phyloP scores from a whole-genome alignment of 164 flowering plant species.

The Chimonanthus salicifolius region DNA sequence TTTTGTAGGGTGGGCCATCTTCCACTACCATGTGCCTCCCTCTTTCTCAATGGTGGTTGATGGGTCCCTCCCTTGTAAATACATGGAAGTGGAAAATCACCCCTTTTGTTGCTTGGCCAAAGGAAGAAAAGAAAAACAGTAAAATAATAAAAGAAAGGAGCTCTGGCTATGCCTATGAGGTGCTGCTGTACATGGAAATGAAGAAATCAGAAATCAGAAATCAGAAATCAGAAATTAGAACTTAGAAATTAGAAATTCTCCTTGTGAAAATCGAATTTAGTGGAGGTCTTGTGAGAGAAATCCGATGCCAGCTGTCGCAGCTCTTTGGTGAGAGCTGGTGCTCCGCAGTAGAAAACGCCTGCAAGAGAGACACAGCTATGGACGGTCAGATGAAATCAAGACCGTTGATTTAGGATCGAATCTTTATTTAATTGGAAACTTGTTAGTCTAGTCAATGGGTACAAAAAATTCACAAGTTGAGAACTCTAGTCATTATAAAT shows the following conservation, averaged over 20 bases:
- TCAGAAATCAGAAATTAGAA: too few relatives aligned
- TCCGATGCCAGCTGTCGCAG: slow-evolving; percentile 39
- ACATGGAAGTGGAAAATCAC: not conserved
- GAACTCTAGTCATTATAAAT: too few relatives aligned
- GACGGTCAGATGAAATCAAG: not conserved
- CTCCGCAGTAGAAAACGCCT: slow-evolving; percentile 53
- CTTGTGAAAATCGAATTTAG: slow-evolving; percentile 49
- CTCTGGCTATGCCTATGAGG: not conserved
- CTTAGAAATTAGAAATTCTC: slow-evolving; percentile 40
- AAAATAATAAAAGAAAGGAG: not conserved
- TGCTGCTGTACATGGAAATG: not conserved
- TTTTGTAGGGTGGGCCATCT: not conserved
- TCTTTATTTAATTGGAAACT: too few relatives aligned
- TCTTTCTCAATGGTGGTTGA: not conserved
- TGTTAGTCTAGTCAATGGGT: too few relatives aligned
- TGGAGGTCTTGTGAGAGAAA: slow-evolving; percentile 40
- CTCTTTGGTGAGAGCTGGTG: slow-evolving; percentile 36
- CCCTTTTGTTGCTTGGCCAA: not conserved
- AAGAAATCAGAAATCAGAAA: slow-evolving; percentile 21
- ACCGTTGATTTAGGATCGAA: not conserved
- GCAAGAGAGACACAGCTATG: not conserved
- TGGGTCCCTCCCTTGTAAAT: not conserved
- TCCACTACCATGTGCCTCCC: not conserved
- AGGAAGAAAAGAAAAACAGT: not conserved
- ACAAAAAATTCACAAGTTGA: too few relatives aligned